phyloP scores from a whole-genome alignment of 768 basidiomycete genomes.

The Mycena latifolia region DNA sequence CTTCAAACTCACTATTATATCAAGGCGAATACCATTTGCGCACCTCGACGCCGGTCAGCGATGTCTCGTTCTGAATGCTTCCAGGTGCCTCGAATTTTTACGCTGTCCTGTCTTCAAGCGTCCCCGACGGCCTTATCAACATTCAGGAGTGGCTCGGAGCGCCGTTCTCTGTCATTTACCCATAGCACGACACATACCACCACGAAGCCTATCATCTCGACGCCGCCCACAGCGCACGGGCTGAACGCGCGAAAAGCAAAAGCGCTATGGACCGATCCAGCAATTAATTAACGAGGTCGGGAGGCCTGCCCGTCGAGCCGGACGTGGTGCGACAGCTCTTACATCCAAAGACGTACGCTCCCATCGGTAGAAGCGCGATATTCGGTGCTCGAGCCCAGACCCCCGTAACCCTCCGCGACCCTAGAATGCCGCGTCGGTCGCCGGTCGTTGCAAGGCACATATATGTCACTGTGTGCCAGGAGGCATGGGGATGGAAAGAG shows the following conservation, averaged over 20 bases:
- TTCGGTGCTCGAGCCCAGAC: background rate
- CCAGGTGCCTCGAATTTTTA: background rate
- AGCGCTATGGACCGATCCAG: background rate
- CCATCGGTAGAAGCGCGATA: background rate
- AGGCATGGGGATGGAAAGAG: conserved; percentile 11
- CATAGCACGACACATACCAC: conserved; percentile 7
- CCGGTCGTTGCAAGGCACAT: background rate
- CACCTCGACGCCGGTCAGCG: background rate
- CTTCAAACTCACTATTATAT: background rate
- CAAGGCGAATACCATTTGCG: background rate
- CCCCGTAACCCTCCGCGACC: background rate
- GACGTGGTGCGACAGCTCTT: conserved; percentile 6
- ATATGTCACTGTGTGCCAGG: conserved; percentile 7
- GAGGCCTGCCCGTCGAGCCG: conserved; percentile 13
- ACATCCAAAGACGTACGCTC: background rate
- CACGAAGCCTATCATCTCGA: conserved; percentile 20
- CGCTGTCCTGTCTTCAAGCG: too few relatives aligned
- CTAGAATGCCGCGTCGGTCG: background rate
- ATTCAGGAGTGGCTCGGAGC: conserved; percentile 1
- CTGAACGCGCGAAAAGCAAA: background rate
- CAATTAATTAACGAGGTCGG: conserved; percentile 5
- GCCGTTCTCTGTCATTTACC: conserved; percentile 15
- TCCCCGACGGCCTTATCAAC: background rate
- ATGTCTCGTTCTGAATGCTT: background rate
- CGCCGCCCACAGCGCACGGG: background rate